Percentiles rank a stretch among this genome's conserved stretches.
Conservation (phyloP, 2,329 filamentous ascomycete species). For the Aspergillus sp. region DNA sequence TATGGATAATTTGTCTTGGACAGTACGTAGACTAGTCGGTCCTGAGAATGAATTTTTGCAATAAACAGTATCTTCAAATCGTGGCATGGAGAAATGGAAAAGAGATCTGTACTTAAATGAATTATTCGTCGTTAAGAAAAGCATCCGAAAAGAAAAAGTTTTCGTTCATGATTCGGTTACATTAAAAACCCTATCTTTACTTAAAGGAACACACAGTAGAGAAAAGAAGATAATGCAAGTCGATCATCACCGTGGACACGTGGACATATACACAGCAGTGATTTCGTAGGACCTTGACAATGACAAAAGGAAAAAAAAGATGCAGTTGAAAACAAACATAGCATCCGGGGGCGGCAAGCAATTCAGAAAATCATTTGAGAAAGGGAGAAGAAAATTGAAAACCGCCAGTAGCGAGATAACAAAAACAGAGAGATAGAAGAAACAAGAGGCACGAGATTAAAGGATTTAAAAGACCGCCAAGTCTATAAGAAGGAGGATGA, state of each 20-base stretch:
- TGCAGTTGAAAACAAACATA: slow-evolving; percentile 8
- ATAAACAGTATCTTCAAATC: too few relatives aligned
- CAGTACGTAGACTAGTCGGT: too few relatives aligned
- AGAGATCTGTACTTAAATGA: too few relatives aligned
- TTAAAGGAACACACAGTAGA: background rate
- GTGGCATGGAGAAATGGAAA: too few relatives aligned
- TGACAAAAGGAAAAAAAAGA: background rate
- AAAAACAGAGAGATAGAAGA: slow-evolving; percentile 8
- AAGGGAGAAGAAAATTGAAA: background rate
- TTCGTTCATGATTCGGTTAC: background rate
- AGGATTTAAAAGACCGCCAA: slow-evolving; percentile 19
- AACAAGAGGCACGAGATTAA: slow-evolving; percentile 15
- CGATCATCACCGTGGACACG: slow-evolving; percentile 17
- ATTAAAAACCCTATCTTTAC: background rate
- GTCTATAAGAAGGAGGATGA: slow-evolving; percentile 13
- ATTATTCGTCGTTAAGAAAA: too few relatives aligned
- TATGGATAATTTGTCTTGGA: too few relatives aligned
- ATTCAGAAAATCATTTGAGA: slow-evolving; percentile 12
- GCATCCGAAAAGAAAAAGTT: background rate
- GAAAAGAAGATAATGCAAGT: background rate
- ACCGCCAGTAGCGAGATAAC: background rate
- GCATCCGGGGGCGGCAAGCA: slow-evolving; percentile 21
- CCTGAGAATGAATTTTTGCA: too few relatives aligned
- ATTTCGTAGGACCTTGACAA: slow-evolving; percentile 9
- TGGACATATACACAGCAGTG: slow-evolving; percentile 16